Conservation (phyloP, 495 filamentous ascomycete species). For the Schizothecium vesticola region DNA sequence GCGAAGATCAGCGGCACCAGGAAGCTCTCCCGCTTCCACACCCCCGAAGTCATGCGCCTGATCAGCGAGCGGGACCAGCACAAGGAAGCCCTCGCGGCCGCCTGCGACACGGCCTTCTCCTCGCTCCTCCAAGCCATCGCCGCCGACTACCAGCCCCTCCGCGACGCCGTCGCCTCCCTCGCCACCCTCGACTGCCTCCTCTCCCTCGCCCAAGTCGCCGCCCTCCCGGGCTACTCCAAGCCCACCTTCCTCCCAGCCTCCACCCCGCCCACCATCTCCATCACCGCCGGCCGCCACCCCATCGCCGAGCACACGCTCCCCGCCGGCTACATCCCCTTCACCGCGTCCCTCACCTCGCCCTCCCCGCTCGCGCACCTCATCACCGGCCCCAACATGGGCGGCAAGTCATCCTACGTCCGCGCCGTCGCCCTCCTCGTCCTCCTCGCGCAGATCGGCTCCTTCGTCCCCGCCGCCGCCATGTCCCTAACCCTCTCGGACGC, state of each 20-base stretch:
- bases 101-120: conserved; percentile 81
- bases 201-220: conserved; percentile 76
- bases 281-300: conserved; percentile 80
- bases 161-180: conserved; percentile 81
- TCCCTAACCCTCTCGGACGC: conserved; percentile 78
- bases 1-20: conserved; percentile 91
- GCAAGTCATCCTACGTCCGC: conserved; percentile 91
- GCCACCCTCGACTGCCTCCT: conserved; percentile 86
- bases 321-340: conserved; percentile 87
- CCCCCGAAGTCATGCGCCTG: conserved; percentile 76
- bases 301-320: conserved; percentile 93
- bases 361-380: conserved; percentile 72
- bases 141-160: conserved; percentile 77
- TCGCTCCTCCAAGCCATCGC: conserved; percentile 66
- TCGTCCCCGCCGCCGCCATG: conserved; percentile 76
- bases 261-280: conserved; percentile 60
- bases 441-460: conserved; percentile 92
- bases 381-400: conserved; percentile 98
- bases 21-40: conserved; percentile 87
- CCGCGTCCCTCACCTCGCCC: conserved; percentile 59
- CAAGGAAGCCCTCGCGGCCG: conserved; percentile 85
- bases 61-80: conserved; percentile 90
- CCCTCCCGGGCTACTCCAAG: conserved; percentile 84
- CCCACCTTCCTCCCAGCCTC: conserved; percentile 61
- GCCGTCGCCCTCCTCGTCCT: conserved; percentile 87